Percentiles rank a stretch among this genome's conserved stretches.
These are phyloP conservation scores for Hypoxylon rickii DNA, from an alignment of 495 filamentous ascomycete genomes.

Conservation along the genomic window DNA sequence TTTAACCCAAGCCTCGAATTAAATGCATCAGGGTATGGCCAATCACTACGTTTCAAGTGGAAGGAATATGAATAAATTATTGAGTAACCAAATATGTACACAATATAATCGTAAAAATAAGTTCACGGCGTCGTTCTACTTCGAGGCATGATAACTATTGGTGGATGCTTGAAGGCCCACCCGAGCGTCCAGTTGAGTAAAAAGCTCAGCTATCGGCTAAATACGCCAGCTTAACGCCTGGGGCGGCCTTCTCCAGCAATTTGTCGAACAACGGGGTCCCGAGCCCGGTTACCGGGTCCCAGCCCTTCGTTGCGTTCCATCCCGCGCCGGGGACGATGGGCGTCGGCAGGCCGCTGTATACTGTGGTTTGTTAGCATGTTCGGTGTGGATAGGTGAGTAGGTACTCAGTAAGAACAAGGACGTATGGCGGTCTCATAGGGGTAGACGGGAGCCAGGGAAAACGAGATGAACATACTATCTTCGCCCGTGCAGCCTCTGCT, in stretches of 20 bases:
- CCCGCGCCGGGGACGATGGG: conserved; percentile 55
- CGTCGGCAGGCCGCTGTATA: conserved; percentile 34
- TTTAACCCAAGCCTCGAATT: no score
- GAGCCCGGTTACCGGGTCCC: conserved; percentile 49
- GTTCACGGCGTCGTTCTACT: no score
- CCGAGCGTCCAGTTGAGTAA: no score
- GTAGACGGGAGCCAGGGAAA: neutral
- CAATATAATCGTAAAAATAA: no score
- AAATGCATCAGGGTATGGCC: no score
- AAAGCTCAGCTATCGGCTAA: neutral
- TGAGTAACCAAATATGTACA: no score
- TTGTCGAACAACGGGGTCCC: conserved; percentile 44
- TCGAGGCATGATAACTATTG: no score
- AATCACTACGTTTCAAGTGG: no score
- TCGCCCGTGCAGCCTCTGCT: conserved; percentile 57
- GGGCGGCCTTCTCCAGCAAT: conserved; percentile 33
- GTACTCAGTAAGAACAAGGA: no score
- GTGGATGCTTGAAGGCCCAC: no score
- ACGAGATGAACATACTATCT: conserved; percentile 21
- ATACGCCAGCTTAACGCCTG: conserved; percentile 10
- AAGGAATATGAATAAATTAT: no score
- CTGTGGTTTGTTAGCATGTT: conserved; percentile 17
- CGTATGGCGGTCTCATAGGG: neutral
- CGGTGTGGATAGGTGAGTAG: no score
- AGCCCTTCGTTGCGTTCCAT: conserved; percentile 63